A percentile compares a stretch with the other conserved stretches of the same genome.
phyloP scores from a whole-genome alignment of 2,329 filamentous ascomycete species.

The Cryphonectria naterciae region DNA sequence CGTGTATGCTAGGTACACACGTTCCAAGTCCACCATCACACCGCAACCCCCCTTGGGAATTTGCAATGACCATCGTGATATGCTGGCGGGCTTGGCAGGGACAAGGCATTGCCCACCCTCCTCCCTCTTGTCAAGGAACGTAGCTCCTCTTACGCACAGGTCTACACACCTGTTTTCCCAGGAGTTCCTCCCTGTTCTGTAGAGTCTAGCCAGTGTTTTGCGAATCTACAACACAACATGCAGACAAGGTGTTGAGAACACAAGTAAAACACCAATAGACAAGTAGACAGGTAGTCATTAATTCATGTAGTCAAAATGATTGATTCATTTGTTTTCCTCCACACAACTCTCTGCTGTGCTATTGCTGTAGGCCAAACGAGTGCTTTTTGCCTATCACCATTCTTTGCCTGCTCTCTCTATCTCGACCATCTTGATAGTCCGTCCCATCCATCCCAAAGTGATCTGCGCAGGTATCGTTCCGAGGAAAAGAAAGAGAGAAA shows the following conservation, averaged over 20 bases:
- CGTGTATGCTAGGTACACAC: background rate
- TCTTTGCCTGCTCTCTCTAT: background rate
- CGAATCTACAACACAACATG: background rate
- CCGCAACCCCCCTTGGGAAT: background rate
- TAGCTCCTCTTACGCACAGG: background rate
- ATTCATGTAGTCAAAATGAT: background rate
- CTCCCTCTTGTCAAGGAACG: background rate
- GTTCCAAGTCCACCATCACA: background rate
- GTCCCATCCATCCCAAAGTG: background rate
- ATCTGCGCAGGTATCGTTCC: background rate
- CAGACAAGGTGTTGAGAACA: background rate
- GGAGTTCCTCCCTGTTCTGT: background rate
- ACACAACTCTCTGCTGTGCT: too few species aligned
- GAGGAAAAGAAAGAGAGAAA: background rate
- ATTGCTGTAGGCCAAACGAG: background rate
- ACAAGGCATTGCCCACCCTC: background rate
- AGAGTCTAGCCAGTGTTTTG: background rate
- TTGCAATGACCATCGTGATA: background rate
- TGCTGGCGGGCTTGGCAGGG: background rate
- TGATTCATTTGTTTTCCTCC: background rate
- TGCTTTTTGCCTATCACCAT: background rate
- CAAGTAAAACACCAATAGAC: background rate
- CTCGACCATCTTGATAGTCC: background rate
- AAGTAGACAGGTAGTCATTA: too few species aligned
- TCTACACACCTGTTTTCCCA: background rate